Conservation (phyloP, 2,329 filamentous ascomycete genomes). For the Botrytis tulipae region DNA sequence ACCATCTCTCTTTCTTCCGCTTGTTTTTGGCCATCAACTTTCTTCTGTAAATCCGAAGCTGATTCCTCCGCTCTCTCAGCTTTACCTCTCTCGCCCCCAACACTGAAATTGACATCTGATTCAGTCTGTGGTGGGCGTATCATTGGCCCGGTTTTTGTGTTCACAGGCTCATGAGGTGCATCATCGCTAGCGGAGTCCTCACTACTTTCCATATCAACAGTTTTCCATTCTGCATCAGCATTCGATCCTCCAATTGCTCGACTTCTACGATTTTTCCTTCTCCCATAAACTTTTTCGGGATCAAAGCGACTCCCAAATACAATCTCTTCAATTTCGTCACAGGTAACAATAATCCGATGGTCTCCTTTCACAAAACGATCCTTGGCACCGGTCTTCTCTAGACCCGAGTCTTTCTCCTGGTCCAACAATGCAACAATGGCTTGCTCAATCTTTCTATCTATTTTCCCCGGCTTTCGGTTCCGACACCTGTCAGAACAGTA, state of each 20-base stretch:
- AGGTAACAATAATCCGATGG: conserved; percentile 48
- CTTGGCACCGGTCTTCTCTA: conserved; percentile 35
- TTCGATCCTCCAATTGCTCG: conserved; percentile 39
- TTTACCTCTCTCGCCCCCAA: conserved; percentile 54
- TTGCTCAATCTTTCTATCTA: conserved; percentile 53
- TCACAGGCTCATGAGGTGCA: neutral
- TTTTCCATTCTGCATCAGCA: conserved; percentile 43
- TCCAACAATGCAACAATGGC: conserved; percentile 45
- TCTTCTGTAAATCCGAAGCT: conserved; percentile 49
- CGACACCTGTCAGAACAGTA: conserved; percentile 59
- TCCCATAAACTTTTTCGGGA: conserved; percentile 46
- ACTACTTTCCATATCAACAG: conserved; percentile 49
- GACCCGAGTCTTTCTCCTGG: conserved; percentile 37
- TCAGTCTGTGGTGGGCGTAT: conserved; percentile 21
- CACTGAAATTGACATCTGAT: conserved; percentile 50
- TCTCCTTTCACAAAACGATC: conserved; percentile 49
- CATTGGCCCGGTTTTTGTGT: conserved; percentile 6
- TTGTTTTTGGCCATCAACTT: conserved; percentile 35
- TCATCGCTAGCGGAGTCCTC: conserved; percentile 31
- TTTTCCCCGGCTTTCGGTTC: conserved; percentile 48
- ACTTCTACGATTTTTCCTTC: conserved; percentile 47
- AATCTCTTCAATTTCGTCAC: conserved; percentile 49
- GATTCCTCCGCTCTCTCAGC: conserved; percentile 53
- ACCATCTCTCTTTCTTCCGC: conserved; percentile 28
- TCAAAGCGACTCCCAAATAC: conserved; percentile 50